Base-by-base conservation (phyloP, 345 rosid species). In the Gynandropsis gynandra region DNA sequence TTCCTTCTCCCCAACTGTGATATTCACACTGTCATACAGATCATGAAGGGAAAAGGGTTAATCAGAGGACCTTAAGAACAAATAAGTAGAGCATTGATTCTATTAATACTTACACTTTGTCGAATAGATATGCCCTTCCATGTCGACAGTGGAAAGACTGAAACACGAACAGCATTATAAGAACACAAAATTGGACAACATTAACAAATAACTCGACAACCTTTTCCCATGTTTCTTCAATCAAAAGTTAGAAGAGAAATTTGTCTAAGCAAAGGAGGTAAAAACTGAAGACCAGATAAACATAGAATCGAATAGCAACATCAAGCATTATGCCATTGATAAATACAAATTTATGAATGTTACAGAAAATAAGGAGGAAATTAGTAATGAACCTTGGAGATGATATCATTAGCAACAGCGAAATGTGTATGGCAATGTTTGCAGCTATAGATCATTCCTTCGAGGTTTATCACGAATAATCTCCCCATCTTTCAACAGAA, bases 51-150 rank as follows among this genome's bases (percentile, higher is more conserved):
- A 14, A 67, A n/a, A 42, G 1, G 17, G 39, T 34, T 35, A 10
- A 40, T 6, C 49, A 67, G 45, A 6, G 37, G 34, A 39, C 18
- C 42, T 44, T 32, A 15, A 16, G 18, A 47, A 0, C 33, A 24
- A 38, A 52, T 50, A 14, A 46, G 34, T 32, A 16, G 52, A 53
- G 54, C 17, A 39, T 14, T 16, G 15, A 42, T 49, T 1, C 3
- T 50, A 46, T 18, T 34, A 66, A 32, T 29, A 69, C 95, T 82
- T 74, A 79, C 95, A 71, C 84, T 27, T 76, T 77, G 46, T 77
- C 76, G 57, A 86, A 82, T 65, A 86, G 95, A 67, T 76, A 80
- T 47, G 95, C 95, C 66, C 62, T 74, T 54, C 95, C 92, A 66
- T 86, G 76, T 65, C 72, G 70, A 77, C 82, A 66, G 67, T 64